Conservation (phyloP, 176 grass and related monocot species). For the Tuctoria greenei region DNA sequence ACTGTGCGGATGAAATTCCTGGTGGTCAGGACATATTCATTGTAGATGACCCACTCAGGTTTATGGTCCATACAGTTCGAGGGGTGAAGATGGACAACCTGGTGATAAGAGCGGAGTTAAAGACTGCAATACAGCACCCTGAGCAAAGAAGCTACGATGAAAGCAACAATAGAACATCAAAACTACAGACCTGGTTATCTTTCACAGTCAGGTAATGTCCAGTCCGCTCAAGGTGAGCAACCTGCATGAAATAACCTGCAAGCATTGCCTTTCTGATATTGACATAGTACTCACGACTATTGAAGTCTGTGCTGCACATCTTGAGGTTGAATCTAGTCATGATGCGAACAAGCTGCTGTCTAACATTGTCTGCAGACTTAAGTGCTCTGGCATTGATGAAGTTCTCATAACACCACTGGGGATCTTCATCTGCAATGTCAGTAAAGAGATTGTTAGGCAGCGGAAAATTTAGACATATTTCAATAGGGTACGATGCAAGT, state of each 20-base stretch:
- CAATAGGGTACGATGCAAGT: too few relatives aligned
- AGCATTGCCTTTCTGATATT: slow-evolving; percentile 88
- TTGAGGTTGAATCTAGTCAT: slow-evolving; percentile 93
- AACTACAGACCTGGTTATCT: slow-evolving; percentile 76
- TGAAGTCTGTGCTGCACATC: slow-evolving; percentile 83
- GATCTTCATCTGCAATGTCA: slow-evolving; percentile 59
- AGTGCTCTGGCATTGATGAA: slow-evolving; percentile 71
- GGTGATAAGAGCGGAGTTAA: not conserved
- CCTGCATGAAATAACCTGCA: slow-evolving; percentile 94
- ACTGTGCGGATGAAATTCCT: slow-evolving; percentile 94
- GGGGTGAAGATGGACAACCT: slow-evolving; percentile 97
- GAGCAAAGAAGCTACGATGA: not conserved
- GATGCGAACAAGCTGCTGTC: slow-evolving; percentile 84
- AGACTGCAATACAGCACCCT: not conserved
- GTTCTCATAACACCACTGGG: slow-evolving; percentile 92
- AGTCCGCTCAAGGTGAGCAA: slow-evolving; percentile 79
- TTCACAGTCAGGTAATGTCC: slow-evolving; percentile 87
- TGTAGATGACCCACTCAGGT: slow-evolving; percentile 98
- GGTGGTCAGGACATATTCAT: slow-evolving; percentile 89
- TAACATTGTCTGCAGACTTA: slow-evolving; percentile 89
- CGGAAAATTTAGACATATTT: not conserved
- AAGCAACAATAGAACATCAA: not conserved
- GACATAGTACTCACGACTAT: slow-evolving; percentile 71
- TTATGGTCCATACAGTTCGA: slow-evolving; percentile 92
- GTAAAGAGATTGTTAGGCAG: not conserved